A percentile compares a stretch with the other conserved stretches of the same genome.
These are phyloP conservation scores for Colletotrichum agaves DNA, from an alignment of 2,329 filamentous ascomycete genomes.

Conservation along the genomic window DNA sequence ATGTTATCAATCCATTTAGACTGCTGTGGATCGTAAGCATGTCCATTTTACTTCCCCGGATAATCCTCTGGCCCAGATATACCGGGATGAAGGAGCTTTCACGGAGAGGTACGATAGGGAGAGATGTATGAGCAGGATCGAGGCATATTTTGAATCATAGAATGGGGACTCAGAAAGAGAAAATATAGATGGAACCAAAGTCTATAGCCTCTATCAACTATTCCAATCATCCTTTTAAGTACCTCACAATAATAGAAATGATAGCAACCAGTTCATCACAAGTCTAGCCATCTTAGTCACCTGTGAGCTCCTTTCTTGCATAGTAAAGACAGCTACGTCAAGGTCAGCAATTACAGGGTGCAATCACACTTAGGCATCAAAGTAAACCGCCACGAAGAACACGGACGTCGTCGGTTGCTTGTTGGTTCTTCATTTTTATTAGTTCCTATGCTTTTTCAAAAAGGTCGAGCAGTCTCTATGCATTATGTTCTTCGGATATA, in stretches of 20 bases:
- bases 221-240: not conserved
- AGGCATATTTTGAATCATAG: not conserved
- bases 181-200: not conserved
- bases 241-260: not conserved
- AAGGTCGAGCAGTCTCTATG: too few species aligned
- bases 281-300: not conserved
- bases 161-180: not conserved
- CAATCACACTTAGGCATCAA: not conserved
- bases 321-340: not conserved
- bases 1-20: not conserved
- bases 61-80: slow-evolving; percentile 5
- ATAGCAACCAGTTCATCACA: not conserved
- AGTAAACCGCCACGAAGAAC: not conserved
- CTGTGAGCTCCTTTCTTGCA: not conserved
- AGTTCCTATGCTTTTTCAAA: too few species aligned
- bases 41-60: not conserved
- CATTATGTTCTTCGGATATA: too few species aligned
- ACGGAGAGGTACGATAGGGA: slow-evolving; percentile 11
- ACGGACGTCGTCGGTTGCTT: too few species aligned
- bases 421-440: too few species aligned
- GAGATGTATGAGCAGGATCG: slow-evolving; percentile 15
- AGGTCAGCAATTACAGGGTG: not conserved
- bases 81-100: slow-evolving; percentile 7
- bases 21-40: not conserved
- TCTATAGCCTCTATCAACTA: not conserved